These are phyloP conservation scores for Cucurbita maxima DNA, from an alignment of 306 rosid species.

Conservation along the genomic window DNA sequence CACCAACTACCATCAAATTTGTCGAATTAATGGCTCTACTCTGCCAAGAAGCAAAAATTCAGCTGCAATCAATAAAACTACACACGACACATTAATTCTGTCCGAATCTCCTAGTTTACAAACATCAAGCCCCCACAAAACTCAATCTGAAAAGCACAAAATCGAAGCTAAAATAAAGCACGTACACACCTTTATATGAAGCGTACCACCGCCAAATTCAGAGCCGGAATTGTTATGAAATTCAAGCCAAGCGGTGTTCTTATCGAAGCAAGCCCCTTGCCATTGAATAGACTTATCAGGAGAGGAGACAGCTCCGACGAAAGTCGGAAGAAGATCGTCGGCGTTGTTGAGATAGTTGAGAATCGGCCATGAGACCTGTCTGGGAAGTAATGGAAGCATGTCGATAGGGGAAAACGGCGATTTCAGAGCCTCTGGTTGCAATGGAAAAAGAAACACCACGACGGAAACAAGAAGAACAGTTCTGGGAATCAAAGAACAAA, in stretches of 20 bases:
- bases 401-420: constrained; percentile 47
- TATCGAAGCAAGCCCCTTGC: constrained; percentile 74
- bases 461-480: not conserved
- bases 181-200: constrained; percentile 54
- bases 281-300: constrained; percentile 18
- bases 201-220: constrained; percentile 85
- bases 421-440: constrained; percentile 6
- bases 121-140: not conserved
- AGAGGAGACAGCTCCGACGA: constrained; percentile 65
- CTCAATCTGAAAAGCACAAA: not conserved
- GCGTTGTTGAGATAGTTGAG: constrained; percentile 57
- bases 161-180: not conserved
- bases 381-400: constrained; percentile 66
- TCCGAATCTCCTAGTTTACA: not conserved
- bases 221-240: constrained; percentile 47
- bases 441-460: not conserved
- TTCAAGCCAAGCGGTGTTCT: constrained; percentile 80
- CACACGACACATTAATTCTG: not conserved
- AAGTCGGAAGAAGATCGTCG: constrained; percentile 62
- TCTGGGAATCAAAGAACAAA: not conserved
- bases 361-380: constrained; percentile 67
- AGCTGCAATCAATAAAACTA: not conserved
- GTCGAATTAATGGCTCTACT: not conserved
- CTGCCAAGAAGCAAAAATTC: not conserved
- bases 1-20: not conserved